A percentile compares a stretch with the other conserved stretches of the same genome.
Conservation (phyloP, 805 yeast species). For the Nakazawaea peltata region DNA sequence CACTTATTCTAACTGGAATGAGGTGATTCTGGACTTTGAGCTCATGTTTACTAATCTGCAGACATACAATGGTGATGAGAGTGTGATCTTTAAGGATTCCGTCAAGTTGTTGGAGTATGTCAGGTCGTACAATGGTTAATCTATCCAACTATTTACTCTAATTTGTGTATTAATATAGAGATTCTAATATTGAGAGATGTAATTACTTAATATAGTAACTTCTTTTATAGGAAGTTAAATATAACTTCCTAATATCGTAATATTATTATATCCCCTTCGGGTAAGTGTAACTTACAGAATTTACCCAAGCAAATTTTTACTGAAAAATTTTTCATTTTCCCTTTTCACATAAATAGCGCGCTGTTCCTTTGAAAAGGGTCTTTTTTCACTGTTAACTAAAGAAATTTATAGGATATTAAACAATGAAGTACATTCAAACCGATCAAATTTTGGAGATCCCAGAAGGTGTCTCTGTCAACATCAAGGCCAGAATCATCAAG, state of each 20-base stretch:
- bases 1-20: constrained; percentile 29
- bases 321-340: neutral
- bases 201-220: too few species aligned
- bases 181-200: too few species aligned
- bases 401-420: too few species aligned
- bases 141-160: constrained; percentile 4
- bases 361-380: too few species aligned
- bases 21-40: constrained; percentile 40
- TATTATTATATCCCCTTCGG: neutral
- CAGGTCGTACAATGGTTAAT: constrained; percentile 14
- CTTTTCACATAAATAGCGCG: too few species aligned
- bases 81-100: constrained; percentile 57
- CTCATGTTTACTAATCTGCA: constrained; percentile 63
- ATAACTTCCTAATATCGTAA: too few species aligned
- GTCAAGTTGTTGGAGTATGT: constrained; percentile 27
- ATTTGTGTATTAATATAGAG: too few species aligned
- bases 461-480: constrained; percentile 85
- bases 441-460: constrained; percentile 61
- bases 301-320: neutral
- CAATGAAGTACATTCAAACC: constrained; percentile 56
- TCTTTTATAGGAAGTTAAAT: too few species aligned
- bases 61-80: constrained; percentile 60
- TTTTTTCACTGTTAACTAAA: too few species aligned
- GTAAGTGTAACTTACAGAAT: constrained; percentile 3
- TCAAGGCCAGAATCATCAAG: constrained; percentile 84